phyloP scores from a whole-genome alignment of 495 filamentous ascomycete genomes.

The Astrothelium subdiscretum region DNA sequence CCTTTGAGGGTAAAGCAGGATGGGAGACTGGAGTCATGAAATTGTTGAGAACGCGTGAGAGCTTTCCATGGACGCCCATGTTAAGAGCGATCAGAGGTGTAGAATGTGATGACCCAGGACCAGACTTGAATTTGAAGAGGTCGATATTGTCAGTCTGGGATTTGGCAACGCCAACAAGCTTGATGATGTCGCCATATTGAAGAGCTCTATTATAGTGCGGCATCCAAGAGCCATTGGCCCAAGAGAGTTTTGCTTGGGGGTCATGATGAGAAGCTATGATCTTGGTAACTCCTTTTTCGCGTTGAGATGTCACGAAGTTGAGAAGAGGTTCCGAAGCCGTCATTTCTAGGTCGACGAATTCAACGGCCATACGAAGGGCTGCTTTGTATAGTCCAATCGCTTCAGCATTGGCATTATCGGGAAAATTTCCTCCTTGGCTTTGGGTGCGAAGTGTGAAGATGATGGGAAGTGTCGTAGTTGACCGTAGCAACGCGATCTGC shows the following conservation, averaged over 20 bases:
- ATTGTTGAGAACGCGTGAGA: conserved; percentile 76
- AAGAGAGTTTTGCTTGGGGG: conserved; percentile 63
- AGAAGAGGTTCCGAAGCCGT: conserved; percentile 67
- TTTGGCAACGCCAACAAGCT: conserved; percentile 78
- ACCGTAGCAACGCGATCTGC: conserved; percentile 71
- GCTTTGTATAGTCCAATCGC: conserved; percentile 62
- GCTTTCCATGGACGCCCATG: conserved; percentile 81
- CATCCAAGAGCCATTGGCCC: conserved; percentile 78
- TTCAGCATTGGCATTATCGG: conserved; percentile 58
- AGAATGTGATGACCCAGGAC: conserved; percentile 53
- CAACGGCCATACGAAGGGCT: conserved; percentile 71
- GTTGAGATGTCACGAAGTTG: conserved; percentile 44
- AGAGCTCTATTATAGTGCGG: conserved; percentile 76
- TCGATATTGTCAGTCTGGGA: conserved; percentile 74
- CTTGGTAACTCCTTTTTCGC: conserved; percentile 55
- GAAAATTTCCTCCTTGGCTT: conserved; percentile 81
- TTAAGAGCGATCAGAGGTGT: conserved; percentile 88
- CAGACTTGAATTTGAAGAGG: conserved; percentile 69
- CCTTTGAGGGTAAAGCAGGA: conserved; percentile 76
- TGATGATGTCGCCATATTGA: conserved; percentile 82
- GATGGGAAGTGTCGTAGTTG: conserved; percentile 63
- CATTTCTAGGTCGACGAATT: conserved; percentile 91
- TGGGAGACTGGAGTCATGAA: conserved; percentile 97
- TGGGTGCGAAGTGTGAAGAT: conserved; percentile 88
- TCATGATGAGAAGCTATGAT: conserved; percentile 97